These are phyloP conservation scores for Globisporangium barbulae DNA, from an alignment of 352 stramenopile species.

Conservation along the genomic window DNA sequence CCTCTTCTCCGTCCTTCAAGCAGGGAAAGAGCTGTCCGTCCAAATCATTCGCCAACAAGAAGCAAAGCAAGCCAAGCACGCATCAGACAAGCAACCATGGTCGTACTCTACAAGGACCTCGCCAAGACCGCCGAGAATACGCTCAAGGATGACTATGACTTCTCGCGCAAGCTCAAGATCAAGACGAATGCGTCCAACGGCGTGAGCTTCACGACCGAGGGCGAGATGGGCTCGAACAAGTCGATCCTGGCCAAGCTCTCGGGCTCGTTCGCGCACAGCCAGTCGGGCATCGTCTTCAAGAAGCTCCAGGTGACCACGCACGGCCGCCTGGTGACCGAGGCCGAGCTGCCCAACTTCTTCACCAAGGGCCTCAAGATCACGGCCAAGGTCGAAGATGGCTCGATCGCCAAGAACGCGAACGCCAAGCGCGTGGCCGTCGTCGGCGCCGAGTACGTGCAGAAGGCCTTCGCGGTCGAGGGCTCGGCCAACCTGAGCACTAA, in stretches of 20 bases:
- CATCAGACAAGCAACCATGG: constrained; percentile 32
- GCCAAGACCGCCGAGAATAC: constrained; percentile 83
- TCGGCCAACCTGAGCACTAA: constrained; percentile 52
- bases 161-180: constrained; percentile 89
- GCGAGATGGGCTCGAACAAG: constrained; percentile 85
- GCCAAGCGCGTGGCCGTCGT: constrained; percentile 75
- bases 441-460: constrained; percentile 73
- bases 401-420: constrained; percentile 70
- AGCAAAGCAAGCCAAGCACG: constrained; percentile 16
- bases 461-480: constrained; percentile 57
- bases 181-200: constrained; percentile 87
- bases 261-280: constrained; percentile 62
- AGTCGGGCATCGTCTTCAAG: constrained; percentile 71
- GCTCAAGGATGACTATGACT: constrained; percentile 89
- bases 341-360: constrained; percentile 78
- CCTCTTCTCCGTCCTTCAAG: constrained; percentile 7
- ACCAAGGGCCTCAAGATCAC: constrained; percentile 80
- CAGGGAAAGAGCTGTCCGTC: background rate
- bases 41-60: constrained; percentile 59
- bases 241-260: constrained; percentile 82
- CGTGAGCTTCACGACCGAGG: constrained; percentile 85
- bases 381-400: constrained; percentile 81
- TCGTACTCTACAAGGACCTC: constrained; percentile 85
- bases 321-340: constrained; percentile 70
- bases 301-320: constrained; percentile 88